Evolutionary conservation across 345 rosid species (phyloP).

Genomic region (Syzygium aqueum): DNA sequence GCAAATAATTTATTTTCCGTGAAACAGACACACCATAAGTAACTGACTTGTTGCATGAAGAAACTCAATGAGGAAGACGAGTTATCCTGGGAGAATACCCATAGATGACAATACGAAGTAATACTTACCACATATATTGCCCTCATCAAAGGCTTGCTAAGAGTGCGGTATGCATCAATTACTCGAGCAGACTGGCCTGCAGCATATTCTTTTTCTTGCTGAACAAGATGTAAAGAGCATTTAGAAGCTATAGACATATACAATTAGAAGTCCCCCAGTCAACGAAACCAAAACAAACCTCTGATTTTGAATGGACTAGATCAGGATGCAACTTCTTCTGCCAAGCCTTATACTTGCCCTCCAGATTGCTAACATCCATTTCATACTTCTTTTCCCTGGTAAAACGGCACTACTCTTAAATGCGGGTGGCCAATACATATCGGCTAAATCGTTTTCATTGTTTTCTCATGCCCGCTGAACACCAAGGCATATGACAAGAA

Average conservation of each 20-base stretch:
- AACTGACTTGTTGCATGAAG: not conserved
- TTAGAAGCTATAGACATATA: not conserved
- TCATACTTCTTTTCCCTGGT: slow-evolving; percentile 63
- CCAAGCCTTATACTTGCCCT: slow-evolving; percentile 71
- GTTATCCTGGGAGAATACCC: not conserved
- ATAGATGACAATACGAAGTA: not conserved
- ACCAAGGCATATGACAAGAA: not conserved
- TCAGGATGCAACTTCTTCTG: slow-evolving; percentile 97
- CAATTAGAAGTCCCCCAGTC: not conserved
- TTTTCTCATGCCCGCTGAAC: not conserved
- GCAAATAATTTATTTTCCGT: not conserved
- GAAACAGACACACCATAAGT: not conserved
- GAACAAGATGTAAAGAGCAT: not conserved
- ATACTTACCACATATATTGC: slow-evolving; percentile 77
- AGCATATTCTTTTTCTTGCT: slow-evolving; percentile 77
- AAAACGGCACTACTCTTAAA: not conserved
- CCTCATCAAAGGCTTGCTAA: slow-evolving; percentile 47
- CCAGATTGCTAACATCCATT: slow-evolving; percentile 44
- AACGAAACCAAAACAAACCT: slow-evolving; percentile 31
- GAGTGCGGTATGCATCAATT: slow-evolving; percentile 73
- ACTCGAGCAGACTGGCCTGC: slow-evolving; percentile 84
- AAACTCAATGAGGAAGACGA: not conserved
- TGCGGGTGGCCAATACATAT: not conserved
- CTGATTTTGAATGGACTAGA: slow-evolving; percentile 83
- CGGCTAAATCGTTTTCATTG: not conserved